phyloP scores from a whole-genome alignment of 768 basidiomycete genomes.

The Suillus lakei region DNA sequence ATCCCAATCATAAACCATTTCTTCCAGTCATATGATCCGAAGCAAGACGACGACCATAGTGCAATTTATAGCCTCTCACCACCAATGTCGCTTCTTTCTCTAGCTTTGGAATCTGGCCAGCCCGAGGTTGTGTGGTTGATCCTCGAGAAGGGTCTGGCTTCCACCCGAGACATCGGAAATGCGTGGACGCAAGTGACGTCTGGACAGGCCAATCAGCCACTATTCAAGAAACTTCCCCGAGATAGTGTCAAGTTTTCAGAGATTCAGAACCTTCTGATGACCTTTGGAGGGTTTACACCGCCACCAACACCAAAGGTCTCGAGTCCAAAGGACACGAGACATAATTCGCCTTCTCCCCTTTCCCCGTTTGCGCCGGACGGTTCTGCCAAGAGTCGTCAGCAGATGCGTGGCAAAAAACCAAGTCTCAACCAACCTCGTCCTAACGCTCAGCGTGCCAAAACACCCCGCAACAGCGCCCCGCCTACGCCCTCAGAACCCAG shows the following conservation, averaged over 20 bases:
- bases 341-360: slow-evolving; percentile 12
- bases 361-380: background rate
- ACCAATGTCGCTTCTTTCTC: slow-evolving; percentile 50
- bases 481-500: slow-evolving; percentile 19
- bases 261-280: slow-evolving; percentile 56
- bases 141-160: slow-evolving; percentile 60
- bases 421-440: background rate
- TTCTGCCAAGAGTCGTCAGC: slow-evolving; percentile 16
- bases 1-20: slow-evolving; percentile 60
- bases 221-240: slow-evolving; percentile 28
- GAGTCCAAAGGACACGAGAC: slow-evolving; percentile 13
- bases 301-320: slow-evolving; percentile 38
- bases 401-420: background rate
- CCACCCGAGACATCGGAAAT: slow-evolving; percentile 50
- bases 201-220: slow-evolving; percentile 31
- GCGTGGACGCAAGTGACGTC: slow-evolving; percentile 56
- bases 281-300: slow-evolving; percentile 55
- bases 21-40: slow-evolving; percentile 62
- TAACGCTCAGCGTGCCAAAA: background rate
- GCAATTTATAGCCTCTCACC: slow-evolving; percentile 51
- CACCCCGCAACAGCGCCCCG: background rate
- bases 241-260: slow-evolving; percentile 48
- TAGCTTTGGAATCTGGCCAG: slow-evolving; percentile 64
- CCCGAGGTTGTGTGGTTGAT: slow-evolving; percentile 70
- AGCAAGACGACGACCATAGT: slow-evolving; percentile 50